phyloP scores from a whole-genome alignment of 495 filamentous ascomycete genomes.

The Daldinia grandis region DNA sequence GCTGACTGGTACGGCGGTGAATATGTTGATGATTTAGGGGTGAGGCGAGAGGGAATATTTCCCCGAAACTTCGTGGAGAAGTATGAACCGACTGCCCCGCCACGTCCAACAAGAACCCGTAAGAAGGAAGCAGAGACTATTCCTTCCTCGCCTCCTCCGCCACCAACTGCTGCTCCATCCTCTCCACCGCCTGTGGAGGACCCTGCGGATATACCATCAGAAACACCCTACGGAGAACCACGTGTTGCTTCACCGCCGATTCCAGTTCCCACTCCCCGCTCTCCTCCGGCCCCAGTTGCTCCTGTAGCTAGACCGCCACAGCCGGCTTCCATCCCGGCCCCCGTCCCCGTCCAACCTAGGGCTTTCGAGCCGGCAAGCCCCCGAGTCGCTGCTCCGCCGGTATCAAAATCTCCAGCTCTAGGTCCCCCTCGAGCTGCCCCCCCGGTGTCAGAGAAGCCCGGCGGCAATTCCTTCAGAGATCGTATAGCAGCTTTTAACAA shows the following conservation, averaged over 20 bases:
- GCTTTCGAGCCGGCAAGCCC: constrained; percentile 38
- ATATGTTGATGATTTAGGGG: constrained; percentile 77
- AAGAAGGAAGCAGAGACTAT: constrained; percentile 72
- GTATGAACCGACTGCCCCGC: constrained; percentile 89
- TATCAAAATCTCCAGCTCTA: constrained; percentile 58
- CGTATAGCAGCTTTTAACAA: constrained; percentile 98
- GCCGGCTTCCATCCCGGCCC: constrained; percentile 53
- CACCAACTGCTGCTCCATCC: constrained; percentile 64
- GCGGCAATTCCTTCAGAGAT: constrained; percentile 81
- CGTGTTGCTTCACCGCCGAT: constrained; percentile 36
- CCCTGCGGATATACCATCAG: constrained; percentile 45
- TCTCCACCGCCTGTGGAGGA: constrained; percentile 52
- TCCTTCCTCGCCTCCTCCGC: constrained; percentile 71
- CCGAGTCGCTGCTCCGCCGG: constrained; percentile 46
- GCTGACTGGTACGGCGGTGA: constrained; percentile 95
- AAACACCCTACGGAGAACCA: constrained; percentile 46
- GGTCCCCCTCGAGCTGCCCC: constrained; percentile 63
- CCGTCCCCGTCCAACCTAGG: constrained; percentile 50
- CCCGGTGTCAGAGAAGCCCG: constrained; percentile 79
- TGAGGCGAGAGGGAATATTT: constrained; percentile 87
- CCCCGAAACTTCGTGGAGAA: constrained; percentile 97
- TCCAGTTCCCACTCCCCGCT: constrained; percentile 40
- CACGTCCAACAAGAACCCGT: constrained; percentile 77
- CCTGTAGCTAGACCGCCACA: constrained; percentile 50
- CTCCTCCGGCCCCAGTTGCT: constrained; percentile 43